Evolutionary conservation across 2,329 filamentous ascomycete species (phyloP), one percentile per base, ranked within the genome.

Genomic region (Thielaviopsis musarum): DNA sequence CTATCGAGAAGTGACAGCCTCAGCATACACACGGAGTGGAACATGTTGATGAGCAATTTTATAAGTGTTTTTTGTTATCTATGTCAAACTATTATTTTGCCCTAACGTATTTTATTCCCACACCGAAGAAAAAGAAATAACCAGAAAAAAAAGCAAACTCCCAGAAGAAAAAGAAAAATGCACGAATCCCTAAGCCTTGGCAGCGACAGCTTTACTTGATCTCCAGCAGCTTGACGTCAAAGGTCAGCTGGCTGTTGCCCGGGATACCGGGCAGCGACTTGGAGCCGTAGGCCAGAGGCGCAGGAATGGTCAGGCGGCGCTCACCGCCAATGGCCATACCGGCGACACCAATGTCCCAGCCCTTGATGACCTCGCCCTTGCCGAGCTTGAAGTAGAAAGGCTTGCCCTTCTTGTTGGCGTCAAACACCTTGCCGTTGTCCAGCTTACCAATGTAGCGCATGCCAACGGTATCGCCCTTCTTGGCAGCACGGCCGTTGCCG

Each of bases 371-470:
- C 73, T 97, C 88, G 63, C 91, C 91, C 70, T 84, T 83, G 66
- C 93, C 94, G 63, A 94, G 83, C 79, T 91, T 95, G 83, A 97
- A 97, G 65, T 80, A 81, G 77, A 98, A 98, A 61, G 94, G 91
- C 77, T 95, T 91, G 68, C 93, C 93, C 78, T 94, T 96, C 81
- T 97, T 98, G 81, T 98, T 97, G 73, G 90, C 88, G 74, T 97
- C 91, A 69, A 98, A 98, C 66, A 95, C 84, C 77, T 96, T 94
- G 74, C 90, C 90, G 73, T 95, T 87, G 69, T 85, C 81, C 63
- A 93, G 86, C 81, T 98, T 98, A 73, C 93, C 93, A 67, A 98
- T 97, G 77, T 98, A 98, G 69, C 93, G 84, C 82, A 98, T 93
- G 68, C 89, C 84, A 63, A 98, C 85, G 65, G 82, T 86, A 77